phyloP scores from a whole-genome alignment of 2,329 filamentous ascomycete species.

The Talaromyces sp. region DNA sequence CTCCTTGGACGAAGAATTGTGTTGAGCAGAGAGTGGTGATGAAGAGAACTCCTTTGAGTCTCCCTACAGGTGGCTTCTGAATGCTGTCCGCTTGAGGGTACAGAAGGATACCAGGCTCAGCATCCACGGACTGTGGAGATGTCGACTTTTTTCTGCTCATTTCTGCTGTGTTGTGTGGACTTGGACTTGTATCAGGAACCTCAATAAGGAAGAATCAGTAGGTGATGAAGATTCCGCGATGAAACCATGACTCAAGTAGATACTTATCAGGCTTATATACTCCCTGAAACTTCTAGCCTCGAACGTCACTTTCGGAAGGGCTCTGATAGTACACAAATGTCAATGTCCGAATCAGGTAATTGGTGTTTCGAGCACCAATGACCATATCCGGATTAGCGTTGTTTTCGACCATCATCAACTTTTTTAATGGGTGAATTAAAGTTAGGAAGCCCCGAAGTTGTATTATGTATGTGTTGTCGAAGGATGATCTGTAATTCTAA shows the following conservation, averaged over 20 bases:
- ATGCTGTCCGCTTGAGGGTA: background rate
- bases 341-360: background rate
- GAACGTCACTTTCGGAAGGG: background rate
- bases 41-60: background rate
- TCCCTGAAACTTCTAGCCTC: too few species aligned
- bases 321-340: background rate
- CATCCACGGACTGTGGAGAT: background rate
- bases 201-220: background rate
- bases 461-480: background rate
- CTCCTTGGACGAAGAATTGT: slow-evolving; percentile 5
- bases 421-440: background rate
- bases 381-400: background rate
- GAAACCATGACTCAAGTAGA: background rate
- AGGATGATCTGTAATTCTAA: background rate
- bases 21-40: slow-evolving; percentile 2
- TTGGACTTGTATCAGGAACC: background rate
- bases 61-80: background rate
- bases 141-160: background rate
- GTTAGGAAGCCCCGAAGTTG: background rate
- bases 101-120: background rate
- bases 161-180: background rate
- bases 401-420: background rate
- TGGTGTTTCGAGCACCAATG: background rate
- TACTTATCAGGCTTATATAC: background rate
- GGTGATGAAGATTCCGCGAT: background rate